These are phyloP conservation scores for Jamesozyma gamospora DNA, from an alignment of 805 yeast genomes.

Conservation along the genomic window DNA sequence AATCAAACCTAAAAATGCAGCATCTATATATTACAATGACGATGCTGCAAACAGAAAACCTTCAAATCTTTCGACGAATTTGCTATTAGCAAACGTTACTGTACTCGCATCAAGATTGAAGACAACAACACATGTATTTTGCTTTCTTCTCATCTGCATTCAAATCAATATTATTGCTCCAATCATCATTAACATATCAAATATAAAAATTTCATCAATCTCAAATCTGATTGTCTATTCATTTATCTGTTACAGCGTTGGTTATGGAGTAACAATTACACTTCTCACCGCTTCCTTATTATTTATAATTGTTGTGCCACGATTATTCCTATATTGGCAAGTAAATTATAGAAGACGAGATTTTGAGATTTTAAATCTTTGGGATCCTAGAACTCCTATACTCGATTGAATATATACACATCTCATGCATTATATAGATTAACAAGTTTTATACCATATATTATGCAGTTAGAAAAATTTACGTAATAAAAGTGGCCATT, in stretches of 20 bases:
- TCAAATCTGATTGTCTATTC: slow-evolving; percentile 19
- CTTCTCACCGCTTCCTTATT: slow-evolving; percentile 12
- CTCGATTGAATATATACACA: slow-evolving; percentile 3
- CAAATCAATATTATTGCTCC: slow-evolving; percentile 27
- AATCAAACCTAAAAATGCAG: background rate
- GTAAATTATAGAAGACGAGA: slow-evolving; percentile 14
- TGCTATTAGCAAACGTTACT: slow-evolving; percentile 76
- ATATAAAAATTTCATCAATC: slow-evolving; percentile 9
- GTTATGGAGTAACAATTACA: slow-evolving; percentile 15
- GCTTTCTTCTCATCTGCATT: slow-evolving; percentile 52
- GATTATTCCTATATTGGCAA: slow-evolving; percentile 27
- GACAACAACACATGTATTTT: slow-evolving; percentile 68
- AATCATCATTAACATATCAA: slow-evolving; percentile 11
- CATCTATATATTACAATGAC: slow-evolving; percentile 1
- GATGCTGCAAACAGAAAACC: slow-evolving; percentile 5
- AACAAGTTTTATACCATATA: too few species aligned
- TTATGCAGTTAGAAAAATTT: too few species aligned
- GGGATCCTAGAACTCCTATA: slow-evolving; percentile 17
- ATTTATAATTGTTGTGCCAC: slow-evolving; percentile 18
- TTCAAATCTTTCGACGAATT: slow-evolving; percentile 62
- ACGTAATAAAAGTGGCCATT: too few species aligned
- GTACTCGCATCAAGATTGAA: slow-evolving; percentile 81
- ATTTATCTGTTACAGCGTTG: slow-evolving; percentile 15
- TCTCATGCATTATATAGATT: too few species aligned
- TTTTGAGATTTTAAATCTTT: slow-evolving; percentile 10